Evolutionary conservation across 2,329 filamentous ascomycete species (phyloP), one percentile per base, ranked within the genome.

Genomic region (Coleophoma cylindrospora): DNA sequence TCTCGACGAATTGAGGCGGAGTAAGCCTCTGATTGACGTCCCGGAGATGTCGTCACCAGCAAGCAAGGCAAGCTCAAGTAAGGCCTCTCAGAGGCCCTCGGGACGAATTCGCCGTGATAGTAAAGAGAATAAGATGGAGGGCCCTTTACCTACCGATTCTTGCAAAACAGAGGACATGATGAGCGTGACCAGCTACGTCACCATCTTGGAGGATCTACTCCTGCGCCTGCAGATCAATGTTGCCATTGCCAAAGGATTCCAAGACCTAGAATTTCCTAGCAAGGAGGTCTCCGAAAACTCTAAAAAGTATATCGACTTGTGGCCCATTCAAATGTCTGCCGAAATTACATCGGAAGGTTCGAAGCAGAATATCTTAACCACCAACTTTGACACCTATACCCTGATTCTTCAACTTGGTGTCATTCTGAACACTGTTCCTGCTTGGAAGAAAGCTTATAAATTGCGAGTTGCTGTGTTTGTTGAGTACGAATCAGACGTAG

Each of bases 281-380:
- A 27, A 5, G 7, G 66, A 74, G 1, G 74, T 81, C 37, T 62
- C 65, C 15, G 50, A 60, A 6, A 81, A 84, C 48, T 73, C 72
- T 4, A 92, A 92, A 63, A 88, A 83, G 61, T 92, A 86, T 61
- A 89, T 95, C 54, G 90, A 95, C 61, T 71, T 95, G 4, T 95
- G 90, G 90, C 90, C 90, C 0, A 94, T 95, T 48, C 91, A 95
- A 57, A 95, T 95, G 89, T 92, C 89, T 6, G 89, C 89, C 1
- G 88, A 92, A 60, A 80, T 94, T 34, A 80, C 82, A 1, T 74
- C 85, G 1, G 83, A 86, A 55, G 77, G 76, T 1, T 80, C 82
- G 62, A 83, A 76, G 55, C 71, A 77, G 54, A 83, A 81, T 59
- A 75, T 94, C 6, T 67, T 92, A 49, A 95, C 90, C 0, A 94